These are phyloP conservation scores for Colletotrichum theobromicola DNA, from an alignment of 2,329 filamentous ascomycete genomes.

Conservation along the genomic window DNA sequence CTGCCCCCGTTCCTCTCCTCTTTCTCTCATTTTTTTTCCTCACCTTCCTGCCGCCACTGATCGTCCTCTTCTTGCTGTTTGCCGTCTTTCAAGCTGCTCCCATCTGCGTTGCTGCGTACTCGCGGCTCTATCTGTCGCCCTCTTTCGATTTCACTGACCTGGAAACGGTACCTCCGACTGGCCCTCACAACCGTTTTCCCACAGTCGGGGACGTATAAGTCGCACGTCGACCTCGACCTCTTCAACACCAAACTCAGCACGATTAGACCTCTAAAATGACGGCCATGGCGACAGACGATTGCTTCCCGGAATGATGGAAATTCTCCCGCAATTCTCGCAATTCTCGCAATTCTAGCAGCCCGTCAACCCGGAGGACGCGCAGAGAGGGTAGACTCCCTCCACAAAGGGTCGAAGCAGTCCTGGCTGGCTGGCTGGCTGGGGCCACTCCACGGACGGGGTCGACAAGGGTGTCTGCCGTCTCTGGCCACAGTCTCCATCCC, in stretches of 20 bases:
- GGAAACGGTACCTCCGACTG: background rate
- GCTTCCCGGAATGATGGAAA: background rate
- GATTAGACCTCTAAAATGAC: background rate
- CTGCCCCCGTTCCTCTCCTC: slow-evolving; percentile 14
- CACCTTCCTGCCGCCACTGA: slow-evolving; percentile 7
- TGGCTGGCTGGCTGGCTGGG: background rate
- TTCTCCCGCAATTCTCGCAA: background rate
- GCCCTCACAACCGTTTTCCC: slow-evolving; percentile 3
- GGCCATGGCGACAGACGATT: background rate
- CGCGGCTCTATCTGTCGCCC: background rate
- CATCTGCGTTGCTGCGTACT: background rate
- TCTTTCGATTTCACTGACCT: background rate
- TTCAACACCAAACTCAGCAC: background rate
- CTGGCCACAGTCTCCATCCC: background rate
- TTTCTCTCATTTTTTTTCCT: slow-evolving; percentile 6
- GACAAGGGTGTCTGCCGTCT: slow-evolving; percentile 12
- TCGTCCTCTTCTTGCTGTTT: slow-evolving; percentile 2
- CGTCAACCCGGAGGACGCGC: background rate
- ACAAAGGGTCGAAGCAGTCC: slow-evolving; percentile 6
- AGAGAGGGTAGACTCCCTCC: slow-evolving; percentile 2
- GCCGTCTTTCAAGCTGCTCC: background rate
- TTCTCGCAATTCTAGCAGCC: background rate
- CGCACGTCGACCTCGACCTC: background rate
- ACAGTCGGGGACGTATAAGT: slow-evolving; percentile 3
- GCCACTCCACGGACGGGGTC: slow-evolving; percentile 11